Evolutionary conservation across 495 filamentous ascomycete species (phyloP), one percentile per base, ranked within the genome.

Genomic region (Penicillium silybi): DNA sequence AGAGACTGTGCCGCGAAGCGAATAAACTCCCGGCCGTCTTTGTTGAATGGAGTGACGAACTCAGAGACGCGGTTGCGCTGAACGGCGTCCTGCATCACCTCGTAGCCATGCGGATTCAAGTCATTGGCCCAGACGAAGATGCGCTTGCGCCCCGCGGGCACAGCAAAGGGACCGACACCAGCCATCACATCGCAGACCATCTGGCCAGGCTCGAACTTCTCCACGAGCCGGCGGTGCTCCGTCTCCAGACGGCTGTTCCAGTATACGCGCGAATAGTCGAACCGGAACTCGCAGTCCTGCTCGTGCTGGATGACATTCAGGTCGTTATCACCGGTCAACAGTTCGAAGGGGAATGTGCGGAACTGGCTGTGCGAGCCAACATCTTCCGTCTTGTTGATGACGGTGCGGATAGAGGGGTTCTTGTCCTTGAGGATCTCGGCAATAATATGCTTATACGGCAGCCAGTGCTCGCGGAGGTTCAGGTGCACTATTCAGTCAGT

Each of bases 101-200:
- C 77, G 67, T 81, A 87, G 49, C 90, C 90, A 50, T 93, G 87
- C 4, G 93, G 93, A 60, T 99, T 99, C 62, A 97, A 81, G 63
- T 99, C 93, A 65, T 97, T 97, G 10, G 91, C 93, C 87, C 87
- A 96, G 34, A 97, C 92, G 57, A 96, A 92, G n/a, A 90, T 87
- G 41, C 81, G 80, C 67, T 86, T 91, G 73, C 86, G 92, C 22
- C 88, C 93, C 1, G 93, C 92, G 0, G 93, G 93, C 2, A 97
- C 75, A 25, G 92, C 92, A 66, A 99, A 99, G 1, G 93, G 93
- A 1, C 93, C 93, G 39, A 99, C 88, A 27, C 93, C 93, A 8
- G 92, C 92, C 93, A 99, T 99, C 52, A 97, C 88, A 67, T 99
- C 93, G 74, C 86, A 90, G 7, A 97, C 88, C 20, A 91, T 90